Base-by-base conservation (phyloP, 2,329 filamentous ascomycete genomes). In the Clarireedia monteithiana region DNA sequence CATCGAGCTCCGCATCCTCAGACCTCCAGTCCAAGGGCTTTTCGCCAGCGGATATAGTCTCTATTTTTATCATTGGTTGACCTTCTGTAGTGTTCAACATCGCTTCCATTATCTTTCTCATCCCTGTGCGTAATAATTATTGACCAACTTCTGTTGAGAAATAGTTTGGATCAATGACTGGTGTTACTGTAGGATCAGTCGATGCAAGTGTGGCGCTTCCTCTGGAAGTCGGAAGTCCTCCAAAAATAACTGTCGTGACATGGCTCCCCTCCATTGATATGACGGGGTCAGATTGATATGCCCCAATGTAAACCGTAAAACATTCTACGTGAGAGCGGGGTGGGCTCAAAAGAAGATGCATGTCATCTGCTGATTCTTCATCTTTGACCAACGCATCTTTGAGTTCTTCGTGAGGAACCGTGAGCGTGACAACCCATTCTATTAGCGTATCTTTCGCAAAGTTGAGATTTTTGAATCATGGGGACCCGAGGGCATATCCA, bases 181-280 rank as follows among this genome's bases (percentile, higher is more conserved):
- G 53, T 23, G 53, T n/a, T 23, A 3, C 39, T 2, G 15, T 34
- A 4, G 47, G 53, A 20, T 55, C 38, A 44, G 14, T 51, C 1
- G 48, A 51, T 34, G 38, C 36, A 17, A 55, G 7, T 14, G 5
- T 55, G 24, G 51, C 17, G n/a, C 6, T 46, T 23, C 58, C 59
- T 36, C 59, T 40, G 17, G 58, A 59, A n/a, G 59, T 61, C 4
- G 59, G 59, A n/a, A 54, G 48, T 15, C 38, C 20, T 3, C 52
- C 46, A 40, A 60, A 26, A 6, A 56, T 46, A 14, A 50, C 14
- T 24, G 50, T 54, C 4, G 56, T 44, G 6, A 58, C 53, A 23
- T 38, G 38, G 5, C 42, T 54, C 5, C 59, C 58, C 15, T 59
- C 38, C 42, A 61, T 53, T 5, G 58, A 48, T 48, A 58, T 50